These are phyloP conservation scores for Conticribra weissflogii DNA, from an alignment of 108 stramenopile genomes.

Conservation along the genomic window DNA sequence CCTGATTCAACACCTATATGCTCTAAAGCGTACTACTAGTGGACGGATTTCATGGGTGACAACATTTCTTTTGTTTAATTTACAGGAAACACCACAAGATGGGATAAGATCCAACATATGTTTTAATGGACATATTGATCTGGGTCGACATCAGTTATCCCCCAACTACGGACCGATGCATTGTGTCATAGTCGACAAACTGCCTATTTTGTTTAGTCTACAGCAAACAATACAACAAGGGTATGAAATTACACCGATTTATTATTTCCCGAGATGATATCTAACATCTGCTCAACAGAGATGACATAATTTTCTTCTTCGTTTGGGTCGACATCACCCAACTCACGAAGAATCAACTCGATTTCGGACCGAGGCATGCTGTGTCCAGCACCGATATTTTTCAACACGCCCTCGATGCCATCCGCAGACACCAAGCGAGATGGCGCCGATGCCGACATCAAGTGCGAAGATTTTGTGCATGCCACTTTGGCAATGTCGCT, in stretches of 20 bases:
- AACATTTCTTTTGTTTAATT: too few relatives aligned
- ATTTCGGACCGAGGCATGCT: slow-evolving; percentile 48
- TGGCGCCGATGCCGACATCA: not conserved
- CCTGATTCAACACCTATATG: too few relatives aligned
- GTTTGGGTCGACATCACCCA: slow-evolving; percentile 20
- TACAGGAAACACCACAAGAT: too few relatives aligned
- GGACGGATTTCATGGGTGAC: too few relatives aligned
- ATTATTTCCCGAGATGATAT: slow-evolving; percentile 20
- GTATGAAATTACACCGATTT: not conserved
- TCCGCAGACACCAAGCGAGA: slow-evolving; percentile 36
- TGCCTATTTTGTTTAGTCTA: too few relatives aligned
- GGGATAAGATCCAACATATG: too few relatives aligned
- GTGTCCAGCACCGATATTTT: slow-evolving; percentile 54
- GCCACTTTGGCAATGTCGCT: slow-evolving; percentile 61
- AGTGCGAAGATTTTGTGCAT: not conserved
- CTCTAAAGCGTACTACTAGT: too few relatives aligned
- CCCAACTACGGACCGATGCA: too few relatives aligned
- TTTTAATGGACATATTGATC: too few relatives aligned
- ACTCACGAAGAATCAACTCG: slow-evolving; percentile 51
- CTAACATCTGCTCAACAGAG: slow-evolving; percentile 22
- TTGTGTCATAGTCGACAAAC: too few relatives aligned
- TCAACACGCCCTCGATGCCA: slow-evolving; percentile 48
- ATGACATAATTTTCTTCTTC: slow-evolving; percentile 14
- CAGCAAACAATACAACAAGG: too few relatives aligned
- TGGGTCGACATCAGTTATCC: too few relatives aligned